Evolutionary conservation across 345 rosid genomes (phyloP).

Genomic region (Acer yangbiense): DNA sequence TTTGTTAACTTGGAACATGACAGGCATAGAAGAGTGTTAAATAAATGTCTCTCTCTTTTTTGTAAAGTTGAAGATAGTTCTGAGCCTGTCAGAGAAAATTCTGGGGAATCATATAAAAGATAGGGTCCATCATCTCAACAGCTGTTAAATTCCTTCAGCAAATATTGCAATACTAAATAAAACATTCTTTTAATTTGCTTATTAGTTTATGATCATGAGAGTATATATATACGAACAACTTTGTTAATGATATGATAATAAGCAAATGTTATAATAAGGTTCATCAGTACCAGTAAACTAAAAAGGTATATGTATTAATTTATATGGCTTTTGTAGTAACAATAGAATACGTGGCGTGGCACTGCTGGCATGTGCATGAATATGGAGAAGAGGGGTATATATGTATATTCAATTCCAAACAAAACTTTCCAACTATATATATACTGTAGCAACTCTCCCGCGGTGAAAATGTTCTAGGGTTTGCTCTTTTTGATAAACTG

Average conservation of each 20-base stretch:
- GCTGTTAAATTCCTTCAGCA: constrained; percentile 3
- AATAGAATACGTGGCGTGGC: no score
- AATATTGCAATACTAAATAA: neutral
- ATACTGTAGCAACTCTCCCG: no score
- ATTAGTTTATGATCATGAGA: neutral
- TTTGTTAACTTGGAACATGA: neutral
- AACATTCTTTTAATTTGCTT: constrained; percentile 5
- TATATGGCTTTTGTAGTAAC: no score
- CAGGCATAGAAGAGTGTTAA: neutral
- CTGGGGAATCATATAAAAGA: constrained; percentile 13
- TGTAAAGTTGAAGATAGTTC: neutral
- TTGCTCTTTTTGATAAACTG: neutral
- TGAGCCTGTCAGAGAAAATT: neutral
- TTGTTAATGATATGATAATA: neutral
- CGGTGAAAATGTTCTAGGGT: no score
- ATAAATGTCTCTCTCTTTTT: neutral
- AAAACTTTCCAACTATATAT: no score
- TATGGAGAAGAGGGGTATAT: no score
- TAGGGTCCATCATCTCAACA: constrained; percentile 5
- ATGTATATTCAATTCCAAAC: no score
- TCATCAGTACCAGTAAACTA: no score
- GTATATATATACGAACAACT: neutral
- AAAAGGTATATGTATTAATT: no score
- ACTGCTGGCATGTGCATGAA: no score
- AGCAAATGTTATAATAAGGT: no score